Percentiles rank a stretch among this genome's conserved stretches.
Evolutionary conservation across 2,329 filamentous ascomycete genomes (phyloP).

Genomic region (Teratosphaeria zuluensis): DNA sequence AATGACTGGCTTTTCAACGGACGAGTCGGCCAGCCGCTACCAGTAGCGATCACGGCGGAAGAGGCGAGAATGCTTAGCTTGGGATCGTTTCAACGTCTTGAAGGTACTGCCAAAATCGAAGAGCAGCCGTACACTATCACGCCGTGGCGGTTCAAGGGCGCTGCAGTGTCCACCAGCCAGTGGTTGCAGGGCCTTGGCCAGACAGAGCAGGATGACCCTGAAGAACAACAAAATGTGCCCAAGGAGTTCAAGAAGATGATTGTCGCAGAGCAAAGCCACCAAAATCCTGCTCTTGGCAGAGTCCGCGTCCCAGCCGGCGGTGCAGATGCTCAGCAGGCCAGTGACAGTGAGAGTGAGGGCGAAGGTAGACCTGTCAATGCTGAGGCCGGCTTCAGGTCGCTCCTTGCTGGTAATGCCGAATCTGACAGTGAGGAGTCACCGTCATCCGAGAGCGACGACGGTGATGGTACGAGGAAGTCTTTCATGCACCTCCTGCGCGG

Average conservation of each 20-base stretch:
- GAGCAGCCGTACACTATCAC: constrained; percentile 3
- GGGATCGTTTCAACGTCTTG: background rate
- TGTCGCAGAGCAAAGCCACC: constrained; percentile 4
- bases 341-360: constrained; percentile 2
- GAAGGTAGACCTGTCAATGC: background rate
- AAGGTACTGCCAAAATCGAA: background rate
- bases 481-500: background rate
- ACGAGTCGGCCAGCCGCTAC: constrained; percentile 6
- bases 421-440: background rate
- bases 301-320: constrained; percentile 11
- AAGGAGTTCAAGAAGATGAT: constrained; percentile 14
- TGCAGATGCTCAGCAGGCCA: constrained; percentile 2
- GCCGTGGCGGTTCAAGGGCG: constrained; percentile 8
- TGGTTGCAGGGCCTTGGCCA: constrained; percentile 18
- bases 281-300: constrained; percentile 5
- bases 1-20: constrained; percentile 17
- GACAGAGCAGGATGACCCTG: constrained; percentile 7
- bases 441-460: background rate
- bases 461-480: background rate
- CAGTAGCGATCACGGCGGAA: background rate
- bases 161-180: constrained; percentile 9
- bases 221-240: constrained; percentile 9
- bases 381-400: background rate
- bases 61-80: constrained; percentile 1
- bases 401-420: constrained; percentile 1